Base-by-base conservation (phyloP, 352 stramenopile genomes). In the Pythium volutum region DNA sequence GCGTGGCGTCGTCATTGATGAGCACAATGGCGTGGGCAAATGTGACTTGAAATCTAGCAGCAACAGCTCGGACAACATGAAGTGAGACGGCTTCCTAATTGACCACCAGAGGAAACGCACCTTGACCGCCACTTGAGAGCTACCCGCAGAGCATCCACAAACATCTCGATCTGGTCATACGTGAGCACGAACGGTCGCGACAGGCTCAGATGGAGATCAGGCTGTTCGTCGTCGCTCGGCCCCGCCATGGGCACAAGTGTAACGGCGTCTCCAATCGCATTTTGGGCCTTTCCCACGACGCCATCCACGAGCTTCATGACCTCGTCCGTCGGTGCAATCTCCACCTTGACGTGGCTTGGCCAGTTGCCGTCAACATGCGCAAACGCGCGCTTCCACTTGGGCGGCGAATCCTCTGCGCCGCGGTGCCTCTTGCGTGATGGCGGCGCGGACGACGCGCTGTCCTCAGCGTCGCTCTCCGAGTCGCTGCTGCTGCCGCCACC, bases 351-450 rank as follows among this genome's bases (percentile, higher is more conserved):
- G 29, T 94, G 81, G 50, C 82, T 91, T 46, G 85, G 83, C 85
- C 85, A 94, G 53, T 94, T 89, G 52, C 83, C 85, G 45, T 88
- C 80, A 11, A 92, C 81, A 50, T 92, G 83, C 26, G 77, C 69
- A 52, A 94, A 92, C 22, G 69, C 64, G 59, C 85, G 77, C 47
- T 67, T 81, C 82, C 81, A 91, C 41, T 69, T 39, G 11, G 27
- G 64, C 26, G 51, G 22, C 9, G 4, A n/a, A 9, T 71, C 57
- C n/a, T 26, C 29, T 4, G 66, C 41, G 0, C 23, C 39, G 27
- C 78, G 79, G 52, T 79, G 80, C 23, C 77, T 73, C 56, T 89
- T 91, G 12, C 41, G 22, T 20, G 33, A 14, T 14, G 2, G 15
- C 1, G 16, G 20, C 34, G 20, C 4, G 9, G 2, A 9, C 10